Evolutionary conservation across 257 asterid genomes (phyloP), one percentile per base, ranked within the genome.

Genomic region (Prunella vulgaris): DNA sequence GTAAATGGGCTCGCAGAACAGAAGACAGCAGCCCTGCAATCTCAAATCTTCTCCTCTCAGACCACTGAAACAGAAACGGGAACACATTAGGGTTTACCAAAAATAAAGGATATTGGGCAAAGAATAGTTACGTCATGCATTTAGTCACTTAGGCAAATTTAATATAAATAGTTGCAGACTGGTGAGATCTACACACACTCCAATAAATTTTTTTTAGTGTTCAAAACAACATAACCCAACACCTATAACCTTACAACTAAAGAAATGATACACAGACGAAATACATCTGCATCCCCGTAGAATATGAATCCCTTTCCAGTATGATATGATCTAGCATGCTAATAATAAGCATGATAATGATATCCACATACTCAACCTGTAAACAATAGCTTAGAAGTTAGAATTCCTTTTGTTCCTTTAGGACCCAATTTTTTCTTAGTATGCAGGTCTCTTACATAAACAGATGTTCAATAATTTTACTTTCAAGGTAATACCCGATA

Each of bases 11-110:
- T 65, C 96, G 87, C 77, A 94, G 82, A 65, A 91, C 85, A 79
- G 98, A 89, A 49, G 93, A 84, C 42, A 94, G 64, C 66, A 89
- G 80, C 78, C 98, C 99, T 20, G 98, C 95, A 80, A 91, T 87
- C 77, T 94, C 97, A 70, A 81, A 84, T 85, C 99, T 90, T 81
- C 92, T 87, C 85, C 72, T 86, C 75, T 85, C 90, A 65, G 96
- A 85, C 99, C 99, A 94, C 99, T 94, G 86, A 46, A 83, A 79
- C 35, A 82, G 72, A 74, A 56, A 66, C 22, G 66, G 20, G 25
- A 75, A 48, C 4, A 7, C 53, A 18, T 62, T 42, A 66, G 40
- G 28, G 27, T 18, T 64, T 15, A 22, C 54, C 37, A 30, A 54
- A 46, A 44, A 1, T 40, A 59, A 59, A 20, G 32, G 25, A 42